phyloP scores from a whole-genome alignment of 1,284 basidiomycete species.

The Sutorius eximius region DNA sequence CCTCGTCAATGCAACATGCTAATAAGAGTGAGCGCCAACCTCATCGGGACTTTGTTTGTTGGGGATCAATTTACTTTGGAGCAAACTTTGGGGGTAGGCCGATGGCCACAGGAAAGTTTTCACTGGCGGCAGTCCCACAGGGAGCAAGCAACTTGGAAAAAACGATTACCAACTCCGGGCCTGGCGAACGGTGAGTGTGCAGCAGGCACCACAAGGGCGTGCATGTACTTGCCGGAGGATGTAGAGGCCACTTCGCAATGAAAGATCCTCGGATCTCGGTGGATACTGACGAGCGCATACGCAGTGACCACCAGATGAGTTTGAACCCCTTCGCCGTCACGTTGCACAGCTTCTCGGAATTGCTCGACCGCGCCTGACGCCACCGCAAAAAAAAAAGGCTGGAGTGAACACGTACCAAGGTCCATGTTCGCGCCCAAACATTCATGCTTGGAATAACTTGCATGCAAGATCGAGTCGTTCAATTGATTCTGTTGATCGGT shows the following conservation, averaged over 20 bases:
- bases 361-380: slow-evolving; percentile 8
- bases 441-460: too few relatives aligned
- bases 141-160: background rate
- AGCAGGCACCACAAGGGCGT: background rate
- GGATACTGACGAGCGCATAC: too few relatives aligned
- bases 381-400: slow-evolving; percentile 9
- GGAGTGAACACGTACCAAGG: too few relatives aligned
- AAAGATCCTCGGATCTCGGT: background rate
- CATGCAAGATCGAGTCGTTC: too few relatives aligned
- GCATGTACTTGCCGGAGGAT: background rate
- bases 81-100: background rate
- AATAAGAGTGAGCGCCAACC: too few relatives aligned
- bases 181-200: background rate
- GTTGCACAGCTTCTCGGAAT: too few relatives aligned
- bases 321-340: too few relatives aligned
- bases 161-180: too few relatives aligned
- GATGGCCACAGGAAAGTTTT: background rate
- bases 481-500: too few relatives aligned
- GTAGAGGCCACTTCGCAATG: background rate
- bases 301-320: too few relatives aligned
- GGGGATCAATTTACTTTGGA: background rate
- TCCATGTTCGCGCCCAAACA: too few relatives aligned
- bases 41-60: too few relatives aligned
- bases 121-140: background rate
- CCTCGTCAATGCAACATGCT: background rate